A percentile compares a stretch with the other conserved stretches of the same genome.
Conservation (phyloP, 805 yeast genomes). For the Kluyveromyces starmeri region DNA sequence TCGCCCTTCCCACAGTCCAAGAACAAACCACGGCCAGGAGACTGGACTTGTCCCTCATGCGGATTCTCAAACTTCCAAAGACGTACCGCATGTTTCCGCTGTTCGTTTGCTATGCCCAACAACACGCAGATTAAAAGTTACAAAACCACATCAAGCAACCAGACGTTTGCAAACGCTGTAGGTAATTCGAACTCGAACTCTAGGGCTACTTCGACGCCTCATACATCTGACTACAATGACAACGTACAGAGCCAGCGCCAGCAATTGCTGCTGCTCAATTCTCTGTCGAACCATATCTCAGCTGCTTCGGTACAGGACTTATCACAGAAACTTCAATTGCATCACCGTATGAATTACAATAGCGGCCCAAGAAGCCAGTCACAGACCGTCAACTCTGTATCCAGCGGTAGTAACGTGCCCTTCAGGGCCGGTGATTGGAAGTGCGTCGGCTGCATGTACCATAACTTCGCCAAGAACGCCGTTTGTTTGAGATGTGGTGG, state of each 20-base stretch:
- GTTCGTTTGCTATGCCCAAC: slow-evolving; percentile 77
- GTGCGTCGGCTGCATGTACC: slow-evolving; percentile 75
- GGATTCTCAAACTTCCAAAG: slow-evolving; percentile 93
- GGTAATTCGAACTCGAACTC: background rate
- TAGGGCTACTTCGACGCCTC: slow-evolving; percentile 7
- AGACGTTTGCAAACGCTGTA: background rate
- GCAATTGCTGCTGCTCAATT: slow-evolving; percentile 1
- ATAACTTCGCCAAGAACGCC: slow-evolving; percentile 85
- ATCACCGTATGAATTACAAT: background rate
- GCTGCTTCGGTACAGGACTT: slow-evolving; percentile 2
- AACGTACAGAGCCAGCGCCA: slow-evolving; percentile 6
- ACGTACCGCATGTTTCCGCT: slow-evolving; percentile 87
- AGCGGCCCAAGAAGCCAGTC: slow-evolving; percentile 8
- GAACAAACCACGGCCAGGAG: slow-evolving; percentile 92
- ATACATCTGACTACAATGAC: slow-evolving; percentile 9
- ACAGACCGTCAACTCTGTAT: slow-evolving; percentile 8
- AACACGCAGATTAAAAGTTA: slow-evolving; percentile 46
- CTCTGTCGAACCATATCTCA: slow-evolving; percentile 3
- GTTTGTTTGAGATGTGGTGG: slow-evolving; percentile 85
- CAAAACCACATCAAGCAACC: slow-evolving; percentile 4
- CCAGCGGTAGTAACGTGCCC: slow-evolving; percentile 54
- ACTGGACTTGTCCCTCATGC: slow-evolving; percentile 96
- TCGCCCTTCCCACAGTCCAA: slow-evolving; percentile 79
- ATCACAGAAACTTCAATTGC: background rate
- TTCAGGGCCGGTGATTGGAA: slow-evolving; percentile 98